Evolutionary conservation across 441 rosid genomes (phyloP).

Genomic region (Erodium texanum): DNA sequence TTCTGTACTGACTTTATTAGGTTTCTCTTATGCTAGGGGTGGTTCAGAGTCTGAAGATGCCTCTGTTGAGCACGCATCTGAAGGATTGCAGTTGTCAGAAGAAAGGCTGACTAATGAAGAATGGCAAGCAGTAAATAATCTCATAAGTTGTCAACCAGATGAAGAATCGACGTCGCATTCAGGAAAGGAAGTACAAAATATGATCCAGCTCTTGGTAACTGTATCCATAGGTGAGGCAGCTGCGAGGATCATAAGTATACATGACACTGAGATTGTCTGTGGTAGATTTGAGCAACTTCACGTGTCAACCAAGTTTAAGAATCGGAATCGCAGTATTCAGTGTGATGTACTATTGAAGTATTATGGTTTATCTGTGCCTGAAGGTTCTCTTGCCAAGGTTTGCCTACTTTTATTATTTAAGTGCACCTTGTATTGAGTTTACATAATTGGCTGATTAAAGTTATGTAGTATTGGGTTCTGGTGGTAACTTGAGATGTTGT

Average conservation of each 20-base stretch:
- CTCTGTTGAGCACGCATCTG: slow-evolving; percentile 36
- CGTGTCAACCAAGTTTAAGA: slow-evolving; percentile 68
- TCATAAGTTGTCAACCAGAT: slow-evolving; percentile 82
- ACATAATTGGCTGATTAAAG: background rate
- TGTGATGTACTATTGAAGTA: slow-evolving; percentile 70
- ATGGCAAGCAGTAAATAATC: slow-evolving; percentile 88
- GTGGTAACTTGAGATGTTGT: slow-evolving; percentile 1
- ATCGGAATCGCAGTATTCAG: slow-evolving; percentile 61
- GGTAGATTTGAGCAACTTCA: slow-evolving; percentile 92
- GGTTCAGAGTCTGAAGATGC: slow-evolving; percentile 46
- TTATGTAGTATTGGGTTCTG: background rate
- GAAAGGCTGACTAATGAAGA: slow-evolving; percentile 87
- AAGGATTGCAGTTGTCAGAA: slow-evolving; percentile 40
- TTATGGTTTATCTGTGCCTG: slow-evolving; percentile 95
- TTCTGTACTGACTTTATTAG: slow-evolving; percentile 13
- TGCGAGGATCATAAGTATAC: slow-evolving; percentile 63
- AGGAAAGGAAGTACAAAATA: slow-evolving; percentile 79
- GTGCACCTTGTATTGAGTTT: background rate
- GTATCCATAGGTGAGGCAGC: slow-evolving; percentile 84
- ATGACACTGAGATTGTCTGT: slow-evolving; percentile 72
- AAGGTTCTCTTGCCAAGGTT: slow-evolving; percentile 98
- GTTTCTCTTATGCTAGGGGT: slow-evolving; percentile 41
- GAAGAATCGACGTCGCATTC: slow-evolving; percentile 52
- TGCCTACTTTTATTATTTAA: slow-evolving; percentile 22
- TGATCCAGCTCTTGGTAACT: slow-evolving; percentile 66